A percentile compares a stretch with the other conserved stretches of the same genome.
phyloP scores from a whole-genome alignment of 108 stramenopile species.

The Nitzschia palea region DNA sequence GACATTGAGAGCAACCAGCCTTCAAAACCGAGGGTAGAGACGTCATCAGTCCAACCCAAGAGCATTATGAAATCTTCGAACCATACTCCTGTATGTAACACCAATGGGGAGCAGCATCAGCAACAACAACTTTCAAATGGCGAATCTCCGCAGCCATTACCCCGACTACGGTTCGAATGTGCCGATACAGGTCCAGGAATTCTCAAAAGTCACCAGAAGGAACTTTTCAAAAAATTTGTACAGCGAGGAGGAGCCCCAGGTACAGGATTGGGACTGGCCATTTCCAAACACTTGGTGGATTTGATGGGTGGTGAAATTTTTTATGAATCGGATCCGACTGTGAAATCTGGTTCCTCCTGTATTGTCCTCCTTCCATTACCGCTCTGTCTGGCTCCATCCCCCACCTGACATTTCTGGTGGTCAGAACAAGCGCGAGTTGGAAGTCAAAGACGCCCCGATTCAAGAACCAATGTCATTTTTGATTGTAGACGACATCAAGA shows the following conservation, averaged over 20 bases:
- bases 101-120: background rate
- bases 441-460: background rate
- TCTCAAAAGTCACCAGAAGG: slow-evolving; percentile 34
- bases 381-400: slow-evolving; percentile 6
- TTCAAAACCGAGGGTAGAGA: background rate
- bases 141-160: too few species aligned
- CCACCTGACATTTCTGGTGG: too few species aligned
- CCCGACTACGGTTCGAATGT: slow-evolving; percentile 26
- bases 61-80: background rate
- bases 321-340: slow-evolving; percentile 31
- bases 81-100: background rate
- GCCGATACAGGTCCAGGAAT: slow-evolving; percentile 67
- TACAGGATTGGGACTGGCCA: slow-evolving; percentile 53
- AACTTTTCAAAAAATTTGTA: slow-evolving; percentile 48
- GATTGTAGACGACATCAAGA: slow-evolving; percentile 42
- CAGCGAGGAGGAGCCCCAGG: slow-evolving; percentile 54
- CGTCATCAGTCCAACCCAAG: background rate
- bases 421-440: too few species aligned
- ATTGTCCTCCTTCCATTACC: slow-evolving; percentile 27
- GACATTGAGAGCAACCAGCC: background rate
- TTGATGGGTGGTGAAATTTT: slow-evolving; percentile 27
- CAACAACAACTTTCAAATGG: too few species aligned
- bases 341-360: slow-evolving; percentile 28
- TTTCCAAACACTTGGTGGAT: slow-evolving; percentile 41
- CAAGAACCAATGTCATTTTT: slow-evolving; percentile 25